Percentiles rank a stretch among this genome's conserved stretches.
These are phyloP conservation scores for Trametes cubensis DNA, from an alignment of 768 basidiomycete genomes.

Conservation along the genomic window DNA sequence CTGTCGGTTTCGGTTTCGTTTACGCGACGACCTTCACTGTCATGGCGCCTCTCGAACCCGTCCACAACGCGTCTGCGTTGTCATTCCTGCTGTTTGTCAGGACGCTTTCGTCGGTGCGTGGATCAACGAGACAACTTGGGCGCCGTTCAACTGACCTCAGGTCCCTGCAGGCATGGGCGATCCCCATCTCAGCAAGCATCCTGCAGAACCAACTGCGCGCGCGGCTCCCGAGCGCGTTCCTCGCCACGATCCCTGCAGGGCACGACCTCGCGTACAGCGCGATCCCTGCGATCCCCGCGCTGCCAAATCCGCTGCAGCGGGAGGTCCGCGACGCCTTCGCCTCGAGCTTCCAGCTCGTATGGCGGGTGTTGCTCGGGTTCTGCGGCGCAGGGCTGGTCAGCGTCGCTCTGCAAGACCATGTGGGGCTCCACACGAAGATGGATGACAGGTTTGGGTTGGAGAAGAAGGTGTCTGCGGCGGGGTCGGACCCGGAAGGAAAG, in stretches of 20 bases:
- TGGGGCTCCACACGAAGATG: slow-evolving; percentile 33
- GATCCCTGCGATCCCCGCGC: slow-evolving; percentile 35
- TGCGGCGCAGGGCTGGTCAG: slow-evolving; percentile 32
- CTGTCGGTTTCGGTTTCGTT: slow-evolving; percentile 37
- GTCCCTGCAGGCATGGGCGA: slow-evolving; percentile 38
- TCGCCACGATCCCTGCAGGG: slow-evolving; percentile 32
- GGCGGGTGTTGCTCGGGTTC: slow-evolving; percentile 37
- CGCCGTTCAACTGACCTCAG: too few relatives aligned
- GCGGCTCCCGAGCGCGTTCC: slow-evolving; percentile 35
- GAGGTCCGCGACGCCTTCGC: slow-evolving; percentile 37
- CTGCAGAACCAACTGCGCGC: slow-evolving; percentile 41
- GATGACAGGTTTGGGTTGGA: slow-evolving; percentile 30
- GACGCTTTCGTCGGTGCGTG: too few relatives aligned
- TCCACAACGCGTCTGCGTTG: too few relatives aligned
- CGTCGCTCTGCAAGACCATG: slow-evolving; percentile 30
- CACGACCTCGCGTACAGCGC: slow-evolving; percentile 32
- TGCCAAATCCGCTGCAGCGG: slow-evolving; percentile 27
- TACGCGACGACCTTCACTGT: slow-evolving; percentile 20
- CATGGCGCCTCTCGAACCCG: too few relatives aligned
- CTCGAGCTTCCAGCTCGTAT: slow-evolving; percentile 33
- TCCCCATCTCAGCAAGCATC: slow-evolving; percentile 41
- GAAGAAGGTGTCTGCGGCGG: too few relatives aligned
- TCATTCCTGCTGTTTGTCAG: too few relatives aligned
- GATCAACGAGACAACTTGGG: too few relatives aligned
- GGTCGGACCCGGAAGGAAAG: too few relatives aligned